Percentiles rank a stretch among this genome's conserved stretches.
These are phyloP conservation scores for Hyphodiscus hymeniophilus DNA, from an alignment of 495 filamentous ascomycete species.

Conservation along the genomic window DNA sequence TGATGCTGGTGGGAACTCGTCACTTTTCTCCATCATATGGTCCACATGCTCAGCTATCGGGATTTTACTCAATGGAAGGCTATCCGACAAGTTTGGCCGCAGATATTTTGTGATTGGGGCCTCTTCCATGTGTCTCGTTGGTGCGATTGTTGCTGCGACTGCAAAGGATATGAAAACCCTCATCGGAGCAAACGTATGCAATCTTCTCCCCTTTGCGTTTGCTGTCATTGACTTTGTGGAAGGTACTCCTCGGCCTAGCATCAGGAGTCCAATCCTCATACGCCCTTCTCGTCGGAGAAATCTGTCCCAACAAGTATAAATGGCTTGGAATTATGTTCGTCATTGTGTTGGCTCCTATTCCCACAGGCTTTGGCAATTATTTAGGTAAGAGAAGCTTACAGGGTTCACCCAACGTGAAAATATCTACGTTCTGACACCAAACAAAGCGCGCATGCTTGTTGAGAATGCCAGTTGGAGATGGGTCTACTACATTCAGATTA, in stretches of 20 bases:
- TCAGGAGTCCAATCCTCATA: constrained; percentile 33
- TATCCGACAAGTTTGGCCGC: constrained; percentile 28
- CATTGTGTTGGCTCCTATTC: constrained; percentile 31
- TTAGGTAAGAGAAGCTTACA: no score
- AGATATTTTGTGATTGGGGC: constrained; percentile 22
- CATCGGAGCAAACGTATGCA: no score
- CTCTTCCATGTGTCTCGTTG: constrained; percentile 18
- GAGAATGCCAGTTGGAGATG: constrained; percentile 19
- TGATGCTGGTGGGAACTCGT: no score
- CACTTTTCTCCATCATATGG: no score
- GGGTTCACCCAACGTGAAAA: no score
- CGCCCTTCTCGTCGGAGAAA: constrained; percentile 18
- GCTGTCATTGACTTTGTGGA: no score
- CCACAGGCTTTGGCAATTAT: no score
- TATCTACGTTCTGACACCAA: no score
- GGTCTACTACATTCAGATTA: constrained; percentile 25
- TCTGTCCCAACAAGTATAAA: constrained; percentile 21
- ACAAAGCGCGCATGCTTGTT: constrained; percentile 26
- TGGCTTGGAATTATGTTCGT: constrained; percentile 19
- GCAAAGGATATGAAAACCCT: constrained; percentile 28
- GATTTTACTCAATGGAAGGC: constrained; percentile 21
- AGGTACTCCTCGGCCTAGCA: constrained; percentile 23
- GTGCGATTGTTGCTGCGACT: constrained; percentile 26
- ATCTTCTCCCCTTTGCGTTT: no score
- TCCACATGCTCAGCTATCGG: constrained; percentile 16